Evolutionary conservation across 2,329 filamentous ascomycete genomes (phyloP).

Genomic region (Zymoseptoria pseudotritici): DNA sequence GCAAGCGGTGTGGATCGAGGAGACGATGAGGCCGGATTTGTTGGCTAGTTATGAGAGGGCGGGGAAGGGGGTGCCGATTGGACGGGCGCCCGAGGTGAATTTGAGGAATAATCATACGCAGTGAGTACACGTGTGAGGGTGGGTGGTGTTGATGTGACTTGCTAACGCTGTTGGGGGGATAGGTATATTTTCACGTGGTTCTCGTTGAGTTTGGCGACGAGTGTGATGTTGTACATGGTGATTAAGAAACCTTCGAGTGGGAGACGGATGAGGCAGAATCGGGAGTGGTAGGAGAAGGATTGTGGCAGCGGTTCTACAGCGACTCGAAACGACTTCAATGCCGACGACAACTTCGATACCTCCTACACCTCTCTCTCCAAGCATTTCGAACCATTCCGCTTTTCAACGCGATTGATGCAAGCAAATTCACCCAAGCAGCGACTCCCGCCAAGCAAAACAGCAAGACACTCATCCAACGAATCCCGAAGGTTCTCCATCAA

Average conservation of each 20-base stretch:
- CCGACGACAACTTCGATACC: no score
- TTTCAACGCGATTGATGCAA: no score
- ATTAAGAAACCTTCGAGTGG: conserved; percentile 69
- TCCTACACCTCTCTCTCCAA: no score
- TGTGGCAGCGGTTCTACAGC: no score
- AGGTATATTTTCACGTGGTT: conserved; percentile 97
- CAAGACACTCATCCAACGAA: no score
- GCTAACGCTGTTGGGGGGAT: not conserved
- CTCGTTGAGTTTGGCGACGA: conserved; percentile 68
- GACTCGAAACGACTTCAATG: no score
- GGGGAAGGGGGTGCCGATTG: conserved; percentile 79
- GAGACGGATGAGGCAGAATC: conserved; percentile 16
- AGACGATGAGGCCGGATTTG: conserved; percentile 83
- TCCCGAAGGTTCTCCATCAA: no score
- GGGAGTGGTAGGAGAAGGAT: conserved; percentile 9
- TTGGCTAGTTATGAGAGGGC: conserved; percentile 68
- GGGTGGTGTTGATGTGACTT: not conserved
- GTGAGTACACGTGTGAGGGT: conserved; percentile 15
- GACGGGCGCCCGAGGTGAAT: conserved; percentile 80
- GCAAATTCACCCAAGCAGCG: no score
- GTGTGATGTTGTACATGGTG: conserved; percentile 95
- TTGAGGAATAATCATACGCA: conserved; percentile 94
- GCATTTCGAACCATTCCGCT: no score
- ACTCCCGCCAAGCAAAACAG: no score
- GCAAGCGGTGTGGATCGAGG: conserved; percentile 89